Evolutionary conservation across 1,284 basidiomycete genomes (phyloP).

Genomic region (Austroboletus novae-zelandiae): DNA sequence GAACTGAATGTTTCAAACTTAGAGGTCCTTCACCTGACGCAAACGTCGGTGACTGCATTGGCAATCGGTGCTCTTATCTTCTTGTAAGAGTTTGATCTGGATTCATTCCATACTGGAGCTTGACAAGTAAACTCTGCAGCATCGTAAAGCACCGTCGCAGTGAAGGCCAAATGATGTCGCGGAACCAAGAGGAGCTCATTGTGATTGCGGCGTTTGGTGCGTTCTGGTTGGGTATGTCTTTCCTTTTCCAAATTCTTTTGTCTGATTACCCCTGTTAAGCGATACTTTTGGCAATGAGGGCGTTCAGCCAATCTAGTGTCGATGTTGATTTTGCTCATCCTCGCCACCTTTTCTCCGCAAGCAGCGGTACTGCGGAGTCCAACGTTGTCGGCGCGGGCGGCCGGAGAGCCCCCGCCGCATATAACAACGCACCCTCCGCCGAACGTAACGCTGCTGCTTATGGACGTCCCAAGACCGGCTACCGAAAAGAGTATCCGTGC

Average conservation of each 20-base stretch:
- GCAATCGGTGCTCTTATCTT: constrained; percentile 60
- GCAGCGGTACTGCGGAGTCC: constrained; percentile 34
- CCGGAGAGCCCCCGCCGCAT: constrained; percentile 21
- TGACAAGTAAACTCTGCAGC: constrained; percentile 12
- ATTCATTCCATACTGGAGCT: not conserved
- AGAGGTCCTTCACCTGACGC: constrained; percentile 70
- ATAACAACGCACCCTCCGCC: constrained; percentile 16
- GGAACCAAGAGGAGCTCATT: constrained; percentile 67
- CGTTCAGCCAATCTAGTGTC: constrained; percentile 28
- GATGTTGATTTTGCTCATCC: constrained; percentile 32
- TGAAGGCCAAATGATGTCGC: constrained; percentile 55
- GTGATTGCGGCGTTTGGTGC: constrained; percentile 67
- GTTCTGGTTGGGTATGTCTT: constrained; percentile 66
- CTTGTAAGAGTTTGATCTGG: constrained; percentile 46
- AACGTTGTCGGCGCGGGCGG: constrained; percentile 34
- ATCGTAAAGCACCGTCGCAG: constrained; percentile 63
- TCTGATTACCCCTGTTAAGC: constrained; percentile 33
- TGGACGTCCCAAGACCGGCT: constrained; percentile 35
- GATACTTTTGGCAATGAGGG: constrained; percentile 46
- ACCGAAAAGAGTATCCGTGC: constrained; percentile 49
- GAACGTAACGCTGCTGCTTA: constrained; percentile 33
- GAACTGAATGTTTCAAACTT: constrained; percentile 8
- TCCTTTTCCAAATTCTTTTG: not conserved
- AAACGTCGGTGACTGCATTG: constrained; percentile 68
- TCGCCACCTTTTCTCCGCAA: constrained; percentile 32